Conservation (phyloP, 2,329 filamentous ascomycete species). For the Macrophomina pseudophaseolina region DNA sequence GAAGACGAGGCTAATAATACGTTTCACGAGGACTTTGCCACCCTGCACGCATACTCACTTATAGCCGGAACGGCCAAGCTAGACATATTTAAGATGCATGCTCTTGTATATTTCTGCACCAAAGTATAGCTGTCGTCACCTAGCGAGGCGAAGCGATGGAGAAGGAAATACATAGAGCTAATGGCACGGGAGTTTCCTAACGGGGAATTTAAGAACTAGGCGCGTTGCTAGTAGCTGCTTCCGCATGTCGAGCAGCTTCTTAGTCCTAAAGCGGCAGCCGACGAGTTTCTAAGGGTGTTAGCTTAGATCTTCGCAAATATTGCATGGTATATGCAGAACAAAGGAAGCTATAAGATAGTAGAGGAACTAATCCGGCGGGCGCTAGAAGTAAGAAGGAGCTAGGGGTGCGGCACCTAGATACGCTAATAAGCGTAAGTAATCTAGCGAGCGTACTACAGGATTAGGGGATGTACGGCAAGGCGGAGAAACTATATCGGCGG, state of each 20-base stretch:
- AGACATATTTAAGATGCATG: slow-evolving; percentile 49
- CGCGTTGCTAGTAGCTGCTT: slow-evolving; percentile 39
- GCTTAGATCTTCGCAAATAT: neutral
- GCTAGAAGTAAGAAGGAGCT: no score
- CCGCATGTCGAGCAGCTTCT: slow-evolving; percentile 35
- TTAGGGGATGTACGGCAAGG: no score
- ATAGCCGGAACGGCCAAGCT: slow-evolving; percentile 29
- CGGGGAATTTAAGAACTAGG: slow-evolving; percentile 40
- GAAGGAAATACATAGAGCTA: slow-evolving; percentile 36
- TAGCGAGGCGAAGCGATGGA: slow-evolving; percentile 37
- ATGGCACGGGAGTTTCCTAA: slow-evolving; percentile 38
- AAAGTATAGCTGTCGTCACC: slow-evolving; percentile 41
- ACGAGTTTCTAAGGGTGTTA: neutral
- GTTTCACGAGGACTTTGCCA: slow-evolving; percentile 40
- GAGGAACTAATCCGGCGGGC: no score
- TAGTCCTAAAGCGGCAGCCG: neutral
- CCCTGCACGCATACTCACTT: slow-evolving; percentile 44
- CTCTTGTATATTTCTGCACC: slow-evolving; percentile 48
- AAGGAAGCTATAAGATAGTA: neutral
- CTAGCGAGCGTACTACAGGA: no score
- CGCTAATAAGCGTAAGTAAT: no score
- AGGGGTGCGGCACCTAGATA: no score
- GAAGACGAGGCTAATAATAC: neutral
- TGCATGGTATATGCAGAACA: neutral
- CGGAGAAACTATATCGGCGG: no score